Evolutionary conservation across 1,284 basidiomycete genomes (phyloP).

Genomic region (Melampsora abietis-canadensis): DNA sequence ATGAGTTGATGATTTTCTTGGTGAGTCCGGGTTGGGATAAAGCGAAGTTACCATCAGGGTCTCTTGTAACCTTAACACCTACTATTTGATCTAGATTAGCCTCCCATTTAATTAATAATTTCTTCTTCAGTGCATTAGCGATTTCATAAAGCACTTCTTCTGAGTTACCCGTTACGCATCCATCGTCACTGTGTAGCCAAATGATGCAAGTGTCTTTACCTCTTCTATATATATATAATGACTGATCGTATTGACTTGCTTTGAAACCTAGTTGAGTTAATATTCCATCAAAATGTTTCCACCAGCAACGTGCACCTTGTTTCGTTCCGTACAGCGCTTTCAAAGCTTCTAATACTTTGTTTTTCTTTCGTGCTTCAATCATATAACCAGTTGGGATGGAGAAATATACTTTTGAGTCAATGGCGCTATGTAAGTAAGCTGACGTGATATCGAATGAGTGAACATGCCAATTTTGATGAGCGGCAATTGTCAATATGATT

Average conservation of each 20-base stretch:
- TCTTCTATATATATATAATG: no score
- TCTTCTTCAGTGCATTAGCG: neutral
- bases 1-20: no score
- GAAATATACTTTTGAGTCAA: neutral
- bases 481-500: neutral
- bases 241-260: no score
- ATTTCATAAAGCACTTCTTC: neutral
- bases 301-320: no score
- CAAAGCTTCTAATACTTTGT: no score
- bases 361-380: no score
- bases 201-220: neutral
- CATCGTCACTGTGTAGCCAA: slow-evolving; percentile 16
- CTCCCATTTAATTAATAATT: slow-evolving; percentile 1
- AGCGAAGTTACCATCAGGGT: neutral
- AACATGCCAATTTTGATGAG: neutral
- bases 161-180: neutral
- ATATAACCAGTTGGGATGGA: no score
- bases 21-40: no score
- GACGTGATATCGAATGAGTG: slow-evolving; percentile 12
- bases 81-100: neutral
- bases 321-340: no score
- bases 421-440: slow-evolving; percentile 14
- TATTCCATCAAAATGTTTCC: no score
- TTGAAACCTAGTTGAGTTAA: no score
- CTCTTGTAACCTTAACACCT: neutral